These are phyloP conservation scores for Thielaviopsis euricoi DNA, from an alignment of 2,329 filamentous ascomycete genomes.

Conservation along the genomic window DNA sequence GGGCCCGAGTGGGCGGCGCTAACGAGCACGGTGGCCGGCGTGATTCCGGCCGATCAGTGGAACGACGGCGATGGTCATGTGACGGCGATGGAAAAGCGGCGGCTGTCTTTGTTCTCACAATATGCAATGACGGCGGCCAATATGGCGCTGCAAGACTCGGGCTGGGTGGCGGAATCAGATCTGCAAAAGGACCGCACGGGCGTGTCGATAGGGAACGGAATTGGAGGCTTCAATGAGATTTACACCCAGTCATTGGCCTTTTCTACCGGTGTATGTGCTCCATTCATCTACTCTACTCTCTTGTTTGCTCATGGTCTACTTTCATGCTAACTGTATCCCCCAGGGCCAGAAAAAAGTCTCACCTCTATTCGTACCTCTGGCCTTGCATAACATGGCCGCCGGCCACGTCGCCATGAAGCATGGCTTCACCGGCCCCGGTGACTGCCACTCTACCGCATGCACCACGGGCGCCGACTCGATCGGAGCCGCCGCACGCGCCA, in stretches of 20 bases:
- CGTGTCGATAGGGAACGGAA: conserved; percentile 86
- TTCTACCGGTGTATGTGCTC: conserved; percentile 44
- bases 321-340: neutral
- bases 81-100: conserved; percentile 39
- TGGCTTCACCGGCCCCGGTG: conserved; percentile 80
- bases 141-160: conserved; percentile 72
- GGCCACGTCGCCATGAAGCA: conserved; percentile 90
- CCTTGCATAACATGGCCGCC: conserved; percentile 87
- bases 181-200: conserved; percentile 58
- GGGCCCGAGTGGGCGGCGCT: conserved; percentile 51
- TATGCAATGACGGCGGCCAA: conserved; percentile 76
- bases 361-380: conserved; percentile 79
- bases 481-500: conserved; percentile 84
- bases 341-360: conserved; percentile 88
- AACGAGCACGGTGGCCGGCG: conserved; percentile 69
- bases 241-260: conserved; percentile 71
- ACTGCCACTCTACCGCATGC: conserved; percentile 84
- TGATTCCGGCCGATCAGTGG: conserved; percentile 50
- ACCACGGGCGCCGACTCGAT: conserved; percentile 92
- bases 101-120: conserved; percentile 83
- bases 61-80: conserved; percentile 34
- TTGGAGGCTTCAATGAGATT: conserved; percentile 83
- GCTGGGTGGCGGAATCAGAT: conserved; percentile 48
- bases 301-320: neutral
- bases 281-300: too few relatives aligned